These are phyloP conservation scores for Plenodomus tracheiphilus DNA, from an alignment of 2,329 filamentous ascomycete species.

Conservation along the genomic window DNA sequence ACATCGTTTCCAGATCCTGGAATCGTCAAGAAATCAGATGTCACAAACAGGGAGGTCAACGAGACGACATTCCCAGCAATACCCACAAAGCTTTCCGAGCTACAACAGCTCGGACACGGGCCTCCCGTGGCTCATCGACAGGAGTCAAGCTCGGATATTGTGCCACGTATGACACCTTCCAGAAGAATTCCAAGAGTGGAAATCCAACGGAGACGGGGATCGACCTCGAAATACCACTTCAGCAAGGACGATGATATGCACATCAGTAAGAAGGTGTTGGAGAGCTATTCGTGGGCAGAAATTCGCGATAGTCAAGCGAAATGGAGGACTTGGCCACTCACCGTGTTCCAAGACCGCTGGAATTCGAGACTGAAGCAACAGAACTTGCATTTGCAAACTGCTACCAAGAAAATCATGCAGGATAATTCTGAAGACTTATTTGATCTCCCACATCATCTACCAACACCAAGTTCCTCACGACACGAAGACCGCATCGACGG, in stretches of 20 bases:
- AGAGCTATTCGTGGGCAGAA: conserved; percentile 29
- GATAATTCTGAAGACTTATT: conserved; percentile 1
- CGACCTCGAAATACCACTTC: conserved; percentile 23
- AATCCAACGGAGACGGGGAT: conserved; percentile 5
- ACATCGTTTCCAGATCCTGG: conserved; percentile 9
- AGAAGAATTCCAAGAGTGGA: conserved; percentile 19
- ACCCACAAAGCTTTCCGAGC: background rate
- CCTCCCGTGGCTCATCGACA: background rate
- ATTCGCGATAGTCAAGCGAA: conserved; percentile 23
- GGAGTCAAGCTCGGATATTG: background rate
- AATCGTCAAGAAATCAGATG: background rate
- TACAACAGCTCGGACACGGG: background rate
- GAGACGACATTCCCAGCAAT: background rate
- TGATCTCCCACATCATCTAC: conserved; percentile 22
- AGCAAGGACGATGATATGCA: conserved; percentile 40
- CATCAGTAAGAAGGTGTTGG: conserved; percentile 35
- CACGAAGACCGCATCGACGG: conserved; percentile 10
- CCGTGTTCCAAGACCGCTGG: conserved; percentile 20
- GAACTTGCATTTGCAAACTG: conserved; percentile 5
- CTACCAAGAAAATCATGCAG: background rate
- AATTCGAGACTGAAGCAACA: conserved; percentile 11
- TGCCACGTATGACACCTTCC: conserved; percentile 1
- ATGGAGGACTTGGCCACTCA: conserved; percentile 23
- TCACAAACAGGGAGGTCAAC: background rate
- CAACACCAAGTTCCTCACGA: conserved; percentile 33